Percentiles rank a stretch among this genome's conserved stretches.
Evolutionary conservation across 805 yeast species (phyloP).

Genomic region (Kuraishia ogatae): DNA sequence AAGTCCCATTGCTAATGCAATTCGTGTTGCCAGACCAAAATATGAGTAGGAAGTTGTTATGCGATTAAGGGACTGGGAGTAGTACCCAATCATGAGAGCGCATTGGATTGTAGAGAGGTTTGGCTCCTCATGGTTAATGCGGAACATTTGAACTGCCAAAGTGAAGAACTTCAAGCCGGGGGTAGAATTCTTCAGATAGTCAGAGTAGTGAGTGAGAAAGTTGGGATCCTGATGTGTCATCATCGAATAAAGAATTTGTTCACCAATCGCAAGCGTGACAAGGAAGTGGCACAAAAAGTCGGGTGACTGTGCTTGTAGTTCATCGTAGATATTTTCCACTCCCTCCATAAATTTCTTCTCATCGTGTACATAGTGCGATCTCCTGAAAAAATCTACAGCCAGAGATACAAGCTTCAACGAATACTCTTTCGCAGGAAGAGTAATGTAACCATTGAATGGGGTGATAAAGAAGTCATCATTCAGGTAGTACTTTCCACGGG

Average conservation of each 20-base stretch:
- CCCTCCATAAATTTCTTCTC: conserved; percentile 11
- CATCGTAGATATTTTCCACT: conserved; percentile 12
- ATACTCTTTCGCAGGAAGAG: conserved; percentile 13
- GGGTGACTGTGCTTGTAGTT: conserved; percentile 10
- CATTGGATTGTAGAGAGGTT: conserved; percentile 23
- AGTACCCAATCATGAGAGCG: conserved; percentile 23
- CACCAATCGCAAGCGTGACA: conserved; percentile 10
- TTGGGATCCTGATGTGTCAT: conserved; percentile 10
- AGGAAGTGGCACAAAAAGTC: conserved; percentile 10
- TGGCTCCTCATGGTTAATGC: conserved; percentile 22
- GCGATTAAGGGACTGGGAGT: conserved; percentile 26
- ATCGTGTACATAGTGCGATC: conserved; percentile 17
- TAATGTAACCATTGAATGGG: conserved; percentile 10
- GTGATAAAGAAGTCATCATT: conserved; percentile 7
- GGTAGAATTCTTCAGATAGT: conserved; percentile 10
- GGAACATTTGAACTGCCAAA: conserved; percentile 16
- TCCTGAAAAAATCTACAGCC: conserved; percentile 11
- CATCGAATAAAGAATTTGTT: conserved; percentile 13
- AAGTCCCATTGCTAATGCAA: conserved; percentile 21
- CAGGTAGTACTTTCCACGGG: conserved; percentile 2
- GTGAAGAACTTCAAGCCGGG: conserved; percentile 23
- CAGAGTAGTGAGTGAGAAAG: neutral
- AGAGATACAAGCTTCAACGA: conserved; percentile 10
- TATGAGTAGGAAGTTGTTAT: conserved; percentile 24
- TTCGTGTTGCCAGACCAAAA: conserved; percentile 25